Evolutionary conservation across 169 alveolate species (phyloP).

Genomic region (Plasmodium reichenowi): DNA sequence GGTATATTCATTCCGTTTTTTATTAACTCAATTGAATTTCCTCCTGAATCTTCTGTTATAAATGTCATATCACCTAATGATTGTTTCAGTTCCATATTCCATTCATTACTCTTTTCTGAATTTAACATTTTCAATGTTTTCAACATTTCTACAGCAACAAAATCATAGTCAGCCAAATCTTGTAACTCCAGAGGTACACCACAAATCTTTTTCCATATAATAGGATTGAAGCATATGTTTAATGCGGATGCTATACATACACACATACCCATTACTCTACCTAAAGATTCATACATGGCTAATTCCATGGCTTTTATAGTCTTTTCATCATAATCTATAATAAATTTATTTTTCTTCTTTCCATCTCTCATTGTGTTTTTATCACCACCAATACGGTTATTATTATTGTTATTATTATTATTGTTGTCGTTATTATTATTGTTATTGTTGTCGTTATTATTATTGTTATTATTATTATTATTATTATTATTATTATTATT

Average conservation of each 20-base stretch:
- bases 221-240: constrained; percentile 90
- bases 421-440: not conserved
- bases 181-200: constrained; percentile 80
- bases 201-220: constrained; percentile 90
- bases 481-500: too few relatives aligned
- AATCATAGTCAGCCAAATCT: constrained; percentile 88
- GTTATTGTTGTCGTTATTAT: not conserved
- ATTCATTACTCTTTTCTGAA: constrained; percentile 70
- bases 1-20: constrained; percentile 85
- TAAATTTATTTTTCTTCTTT: constrained; percentile 8
- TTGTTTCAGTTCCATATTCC: constrained; percentile 55
- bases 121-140: constrained; percentile 83
- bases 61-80: constrained; percentile 85
- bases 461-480: too few relatives aligned
- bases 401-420: constrained; percentile 10
- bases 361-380: constrained; percentile 3
- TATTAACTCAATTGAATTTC: constrained; percentile 80
- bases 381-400: constrained; percentile 6
- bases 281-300: constrained; percentile 92
- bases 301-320: constrained; percentile 77
- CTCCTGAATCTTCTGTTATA: constrained; percentile 81
- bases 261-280: constrained; percentile 93
- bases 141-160: constrained; percentile 89
- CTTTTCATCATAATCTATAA: constrained; percentile 68
- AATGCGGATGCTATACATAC: constrained; percentile 89